Conservation (phyloP, 2,329 filamentous ascomycete species). For the Fusarium kyushuense region DNA sequence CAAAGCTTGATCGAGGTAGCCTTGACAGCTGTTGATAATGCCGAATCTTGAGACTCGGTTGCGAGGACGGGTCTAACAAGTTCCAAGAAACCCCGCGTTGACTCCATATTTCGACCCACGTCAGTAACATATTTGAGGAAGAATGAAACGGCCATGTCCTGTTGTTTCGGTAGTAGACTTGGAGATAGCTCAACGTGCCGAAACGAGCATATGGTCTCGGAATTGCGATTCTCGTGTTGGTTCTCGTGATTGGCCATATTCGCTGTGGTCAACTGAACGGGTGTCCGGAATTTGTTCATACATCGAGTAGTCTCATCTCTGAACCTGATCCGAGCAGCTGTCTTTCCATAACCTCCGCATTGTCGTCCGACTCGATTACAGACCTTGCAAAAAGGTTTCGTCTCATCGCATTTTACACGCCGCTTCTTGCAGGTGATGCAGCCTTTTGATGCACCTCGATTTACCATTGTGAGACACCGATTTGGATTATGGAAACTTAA, state of each 20-base stretch:
- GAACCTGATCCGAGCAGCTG: background rate
- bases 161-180: background rate
- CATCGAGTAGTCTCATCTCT: slow-evolving; percentile 21
- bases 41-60: background rate
- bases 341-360: slow-evolving; percentile 29
- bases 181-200: background rate
- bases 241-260: no score
- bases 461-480: slow-evolving; percentile 15
- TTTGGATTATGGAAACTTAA: no score
- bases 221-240: no score
- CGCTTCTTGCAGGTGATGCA: slow-evolving; percentile 36
- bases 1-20: slow-evolving; percentile 18
- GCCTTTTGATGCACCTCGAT: slow-evolving; percentile 24
- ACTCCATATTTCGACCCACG: slow-evolving; percentile 27
- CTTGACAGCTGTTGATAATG: slow-evolving; percentile 10
- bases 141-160: slow-evolving; percentile 24
- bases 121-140: slow-evolving; percentile 33
- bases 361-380: slow-evolving; percentile 26
- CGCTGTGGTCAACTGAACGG: background rate
- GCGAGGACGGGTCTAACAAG: slow-evolving; percentile 24
- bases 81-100: slow-evolving; percentile 31
- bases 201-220: background rate
- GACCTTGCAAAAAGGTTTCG: slow-evolving; percentile 16
- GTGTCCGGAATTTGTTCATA: fast-evolving
- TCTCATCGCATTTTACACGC: slow-evolving; percentile 36